Conservation (phyloP, 2,329 filamentous ascomycete genomes). For the Tolypocladium ovalisporum region DNA sequence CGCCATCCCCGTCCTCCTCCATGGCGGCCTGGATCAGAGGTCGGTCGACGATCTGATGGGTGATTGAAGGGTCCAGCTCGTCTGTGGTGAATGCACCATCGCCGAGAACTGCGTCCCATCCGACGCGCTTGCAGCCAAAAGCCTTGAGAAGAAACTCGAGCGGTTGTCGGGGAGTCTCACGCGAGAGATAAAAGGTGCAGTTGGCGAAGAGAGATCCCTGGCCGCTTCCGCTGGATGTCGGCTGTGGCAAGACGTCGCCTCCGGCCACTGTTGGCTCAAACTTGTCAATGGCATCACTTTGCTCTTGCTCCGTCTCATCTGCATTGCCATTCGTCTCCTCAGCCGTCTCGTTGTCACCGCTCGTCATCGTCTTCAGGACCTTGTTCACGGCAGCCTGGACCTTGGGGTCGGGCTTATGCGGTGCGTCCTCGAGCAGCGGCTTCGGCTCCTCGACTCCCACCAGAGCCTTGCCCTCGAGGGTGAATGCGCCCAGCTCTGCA, state of each 20-base stretch:
- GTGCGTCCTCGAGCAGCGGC: slow-evolving; percentile 35
- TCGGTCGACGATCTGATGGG: slow-evolving; percentile 91
- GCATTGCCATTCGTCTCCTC: slow-evolving; percentile 23
- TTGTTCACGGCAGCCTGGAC: slow-evolving; percentile 59
- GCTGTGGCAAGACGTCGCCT: slow-evolving; percentile 79
- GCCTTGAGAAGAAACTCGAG: slow-evolving; percentile 88
- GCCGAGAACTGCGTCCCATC: slow-evolving; percentile 85
- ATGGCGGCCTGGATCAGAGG: slow-evolving; percentile 57
- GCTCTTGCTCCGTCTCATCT: slow-evolving; percentile 35
- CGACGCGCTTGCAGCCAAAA: slow-evolving; percentile 92
- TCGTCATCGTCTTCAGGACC: slow-evolving; percentile 56
- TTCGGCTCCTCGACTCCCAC: slow-evolving; percentile 42
- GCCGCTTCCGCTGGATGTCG: slow-evolving; percentile 53
- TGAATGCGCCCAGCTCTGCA: slow-evolving; percentile 84
- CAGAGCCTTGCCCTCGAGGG: slow-evolving; percentile 64
- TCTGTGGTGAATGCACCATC: slow-evolving; percentile 87
- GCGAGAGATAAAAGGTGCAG: slow-evolving; percentile 85
- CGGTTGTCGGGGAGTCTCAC: slow-evolving; percentile 82
- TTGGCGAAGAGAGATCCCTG: slow-evolving; percentile 72
- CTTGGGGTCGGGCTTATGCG: slow-evolving; percentile 47
- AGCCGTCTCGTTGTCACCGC: slow-evolving; percentile 20
- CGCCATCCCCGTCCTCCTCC: slow-evolving; percentile 35
- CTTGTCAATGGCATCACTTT: slow-evolving; percentile 67
- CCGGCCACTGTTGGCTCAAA: slow-evolving; percentile 78
- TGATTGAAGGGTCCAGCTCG: slow-evolving; percentile 79